Percentiles rank a stretch among this genome's conserved stretches.
These are phyloP conservation scores for Ceratobasidium sp. DNA, from an alignment of 1,284 basidiomycete genomes.

Conservation along the genomic window DNA sequence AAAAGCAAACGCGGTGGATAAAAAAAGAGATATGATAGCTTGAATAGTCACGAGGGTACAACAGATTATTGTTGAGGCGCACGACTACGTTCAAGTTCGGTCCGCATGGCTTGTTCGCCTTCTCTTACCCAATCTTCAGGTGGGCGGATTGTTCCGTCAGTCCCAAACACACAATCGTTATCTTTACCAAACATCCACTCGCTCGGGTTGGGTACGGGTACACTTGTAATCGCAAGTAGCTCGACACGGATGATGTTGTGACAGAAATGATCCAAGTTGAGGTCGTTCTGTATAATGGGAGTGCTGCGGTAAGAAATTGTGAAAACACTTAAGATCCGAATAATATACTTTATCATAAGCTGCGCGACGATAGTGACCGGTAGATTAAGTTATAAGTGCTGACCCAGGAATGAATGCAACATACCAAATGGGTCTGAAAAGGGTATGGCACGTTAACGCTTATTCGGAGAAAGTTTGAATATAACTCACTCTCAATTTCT, in stretches of 20 bases:
- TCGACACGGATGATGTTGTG: constrained; percentile 57
- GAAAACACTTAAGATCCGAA: neutral
- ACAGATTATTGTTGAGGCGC: too few species aligned
- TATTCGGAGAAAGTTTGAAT: neutral
- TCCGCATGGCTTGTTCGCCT: constrained; percentile 39
- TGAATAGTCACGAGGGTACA: too few species aligned
- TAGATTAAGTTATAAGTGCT: neutral
- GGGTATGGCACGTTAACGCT: constrained; percentile 48
- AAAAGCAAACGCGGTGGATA: neutral
- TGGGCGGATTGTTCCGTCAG: constrained; percentile 22
- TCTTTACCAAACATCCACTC: constrained; percentile 53
- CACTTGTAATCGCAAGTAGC: constrained; percentile 56
- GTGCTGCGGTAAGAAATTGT: too few species aligned
- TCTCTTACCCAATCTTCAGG: constrained; percentile 46
- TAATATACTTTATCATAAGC: constrained; percentile 54
- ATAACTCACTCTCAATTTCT: constrained; percentile 48
- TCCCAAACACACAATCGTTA: constrained; percentile 47
- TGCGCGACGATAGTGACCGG: constrained; percentile 54
- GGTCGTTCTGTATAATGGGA: constrained; percentile 49
- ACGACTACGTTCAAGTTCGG: constrained; percentile 9
- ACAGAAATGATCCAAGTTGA: constrained; percentile 54
- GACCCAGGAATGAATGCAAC: neutral
- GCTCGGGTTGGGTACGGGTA: constrained; percentile 52
- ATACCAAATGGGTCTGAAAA: constrained; percentile 25
- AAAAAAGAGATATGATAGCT: too few species aligned